Evolutionary conservation across 208 protist species (phyloP).

Genomic region (Crithidia expoeki): DNA sequence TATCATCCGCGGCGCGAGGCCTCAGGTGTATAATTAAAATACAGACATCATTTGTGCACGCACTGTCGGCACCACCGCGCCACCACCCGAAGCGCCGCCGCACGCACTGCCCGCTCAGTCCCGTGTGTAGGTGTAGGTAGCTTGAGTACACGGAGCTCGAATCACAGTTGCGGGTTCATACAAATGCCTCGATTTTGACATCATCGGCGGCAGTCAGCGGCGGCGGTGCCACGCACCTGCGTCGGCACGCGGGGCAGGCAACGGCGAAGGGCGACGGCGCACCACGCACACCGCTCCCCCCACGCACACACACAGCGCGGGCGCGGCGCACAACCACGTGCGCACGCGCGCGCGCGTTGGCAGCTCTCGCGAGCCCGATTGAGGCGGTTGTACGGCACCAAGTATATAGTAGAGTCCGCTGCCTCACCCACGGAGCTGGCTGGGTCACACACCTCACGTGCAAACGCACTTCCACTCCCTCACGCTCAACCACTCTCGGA

Average conservation of each 20-base stretch:
- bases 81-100: not conserved
- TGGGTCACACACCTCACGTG: not conserved
- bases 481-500: conserved; percentile 11
- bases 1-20: too few relatives aligned
- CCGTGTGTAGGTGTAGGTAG: conserved; percentile 54
- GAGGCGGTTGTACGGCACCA: conserved; percentile 30
- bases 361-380: conserved; percentile 35
- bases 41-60: not conserved
- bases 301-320: conserved; percentile 15
- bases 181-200: conserved; percentile 56
- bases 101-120: conserved; percentile 25
- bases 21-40: not conserved
- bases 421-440: conserved; percentile 30
- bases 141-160: conserved; percentile 54
- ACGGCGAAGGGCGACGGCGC: too few relatives aligned
- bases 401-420: conserved; percentile 27
- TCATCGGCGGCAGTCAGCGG: not conserved
- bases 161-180: conserved; percentile 59
- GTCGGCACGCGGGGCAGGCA: too few relatives aligned
- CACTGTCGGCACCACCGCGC: not conserved
- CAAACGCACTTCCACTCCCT: not conserved
- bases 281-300: conserved; percentile 2
- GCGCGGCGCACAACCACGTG: not conserved
- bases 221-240: too few relatives aligned
- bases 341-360: not conserved